phyloP scores from a whole-genome alignment of 352 stramenopile species.

The Blastocystis sp. region DNA sequence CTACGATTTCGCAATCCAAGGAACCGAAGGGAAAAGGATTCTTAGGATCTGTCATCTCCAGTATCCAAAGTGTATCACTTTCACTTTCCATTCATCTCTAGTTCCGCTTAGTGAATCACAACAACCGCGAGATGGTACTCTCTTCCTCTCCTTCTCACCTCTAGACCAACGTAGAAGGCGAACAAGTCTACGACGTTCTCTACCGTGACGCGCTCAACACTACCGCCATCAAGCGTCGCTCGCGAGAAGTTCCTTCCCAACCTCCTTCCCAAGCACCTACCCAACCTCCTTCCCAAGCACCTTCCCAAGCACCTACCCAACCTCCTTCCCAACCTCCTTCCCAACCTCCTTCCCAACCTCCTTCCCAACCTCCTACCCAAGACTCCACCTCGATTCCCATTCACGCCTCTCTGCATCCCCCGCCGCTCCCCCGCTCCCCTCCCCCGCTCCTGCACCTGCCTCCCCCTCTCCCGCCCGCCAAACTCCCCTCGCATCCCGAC shows the following conservation, averaged over 20 bases:
- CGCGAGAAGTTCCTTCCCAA: not conserved
- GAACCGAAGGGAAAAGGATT: not conserved
- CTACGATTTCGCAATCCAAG: not conserved
- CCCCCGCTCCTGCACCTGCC: not conserved
- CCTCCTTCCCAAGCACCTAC: not conserved
- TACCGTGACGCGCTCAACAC: not conserved
- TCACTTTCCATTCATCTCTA: not conserved
- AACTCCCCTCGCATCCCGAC: not conserved
- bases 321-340: no score
- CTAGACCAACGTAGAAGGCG: constrained; percentile 6
- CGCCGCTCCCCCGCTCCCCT: not conserved
- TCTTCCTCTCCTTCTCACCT: not conserved
- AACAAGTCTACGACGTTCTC: not conserved
- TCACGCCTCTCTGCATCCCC: not conserved
- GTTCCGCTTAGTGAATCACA: constrained; percentile 14
- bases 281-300: not conserved
- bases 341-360: no score
- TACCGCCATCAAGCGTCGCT: constrained; percentile 13
- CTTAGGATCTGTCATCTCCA: not conserved
- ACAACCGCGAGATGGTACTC: not conserved
- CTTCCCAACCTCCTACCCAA: no score
- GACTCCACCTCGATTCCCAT: not conserved
- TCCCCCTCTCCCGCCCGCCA: not conserved
- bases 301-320: no score
- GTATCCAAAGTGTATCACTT: not conserved